A percentile compares a stretch with the other conserved stretches of the same genome.
phyloP scores from a whole-genome alignment of 2,329 filamentous ascomycete species.

The Monosporascus sp. region DNA sequence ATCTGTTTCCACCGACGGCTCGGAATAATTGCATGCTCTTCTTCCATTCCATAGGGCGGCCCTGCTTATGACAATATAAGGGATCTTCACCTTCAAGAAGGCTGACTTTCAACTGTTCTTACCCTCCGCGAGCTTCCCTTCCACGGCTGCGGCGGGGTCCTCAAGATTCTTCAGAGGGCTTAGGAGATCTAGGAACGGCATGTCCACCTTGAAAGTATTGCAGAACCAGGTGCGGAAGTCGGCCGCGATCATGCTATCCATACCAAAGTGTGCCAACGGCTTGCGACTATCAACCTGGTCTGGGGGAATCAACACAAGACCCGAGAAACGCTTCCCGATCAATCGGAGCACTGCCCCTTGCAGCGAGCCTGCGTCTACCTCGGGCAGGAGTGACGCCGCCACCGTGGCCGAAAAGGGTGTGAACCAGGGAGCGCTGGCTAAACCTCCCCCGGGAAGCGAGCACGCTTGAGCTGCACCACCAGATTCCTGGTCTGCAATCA shows the following conservation, averaged over 20 bases:
- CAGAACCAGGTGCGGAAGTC: conserved; percentile 31
- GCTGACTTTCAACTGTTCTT: too few relatives aligned
- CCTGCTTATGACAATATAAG: too few relatives aligned
- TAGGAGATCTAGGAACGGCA: conserved; percentile 20
- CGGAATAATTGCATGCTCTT: too few relatives aligned
- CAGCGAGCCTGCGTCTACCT: conserved; percentile 12
- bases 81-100: too few relatives aligned
- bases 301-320: conserved; percentile 10
- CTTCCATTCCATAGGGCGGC: too few relatives aligned
- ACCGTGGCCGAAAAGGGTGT: background rate
- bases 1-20: too few relatives aligned
- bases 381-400: background rate
- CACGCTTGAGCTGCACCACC: conserved; percentile 13
- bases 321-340: background rate
- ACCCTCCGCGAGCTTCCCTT: too few relatives aligned
- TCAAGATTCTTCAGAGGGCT: conserved; percentile 2
- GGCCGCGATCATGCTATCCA: conserved; percentile 32
- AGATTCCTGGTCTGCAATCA: background rate
- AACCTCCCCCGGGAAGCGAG: background rate
- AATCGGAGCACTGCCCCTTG: conserved; percentile 11
- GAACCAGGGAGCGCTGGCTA: background rate
- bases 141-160: too few relatives aligned
- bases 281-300: conserved; percentile 11
- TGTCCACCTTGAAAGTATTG: conserved; percentile 23
- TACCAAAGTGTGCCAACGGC: conserved; percentile 1